Percentiles rank a stretch among this genome's conserved stretches.
phyloP scores from a whole-genome alignment of 2,329 filamentous ascomycete species.

The Metarhizium rileyi region DNA sequence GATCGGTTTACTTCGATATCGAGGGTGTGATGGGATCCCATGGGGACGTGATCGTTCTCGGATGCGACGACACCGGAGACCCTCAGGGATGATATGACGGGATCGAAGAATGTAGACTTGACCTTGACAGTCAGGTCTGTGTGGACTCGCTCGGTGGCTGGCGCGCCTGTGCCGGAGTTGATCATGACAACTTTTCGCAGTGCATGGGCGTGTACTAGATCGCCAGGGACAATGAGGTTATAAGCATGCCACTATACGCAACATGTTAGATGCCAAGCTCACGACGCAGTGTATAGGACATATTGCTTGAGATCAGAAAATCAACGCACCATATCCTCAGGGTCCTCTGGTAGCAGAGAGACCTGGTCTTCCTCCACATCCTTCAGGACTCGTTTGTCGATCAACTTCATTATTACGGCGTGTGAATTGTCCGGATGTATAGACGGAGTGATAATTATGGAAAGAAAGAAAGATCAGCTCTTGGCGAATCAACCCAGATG shows the following conservation, averaged over 20 bases:
- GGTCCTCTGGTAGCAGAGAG: constrained; percentile 33
- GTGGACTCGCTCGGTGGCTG: constrained; percentile 41
- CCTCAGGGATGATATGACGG: constrained; percentile 42
- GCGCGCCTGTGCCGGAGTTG: constrained; percentile 39
- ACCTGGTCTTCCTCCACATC: constrained; percentile 31
- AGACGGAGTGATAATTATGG: no score
- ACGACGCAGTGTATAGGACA: not conserved
- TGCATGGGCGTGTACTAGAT: constrained; percentile 44
- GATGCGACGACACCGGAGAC: constrained; percentile 44
- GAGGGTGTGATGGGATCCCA: constrained; percentile 50
- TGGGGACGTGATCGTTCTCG: constrained; percentile 42
- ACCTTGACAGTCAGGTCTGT: constrained; percentile 48
- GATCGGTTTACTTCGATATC: constrained; percentile 82
- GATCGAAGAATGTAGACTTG: constrained; percentile 49
- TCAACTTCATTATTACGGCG: constrained; percentile 27
- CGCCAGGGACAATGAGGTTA: constrained; percentile 46
- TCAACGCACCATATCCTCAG: constrained; percentile 38
- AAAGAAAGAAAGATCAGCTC: not conserved
- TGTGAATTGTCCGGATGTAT: not conserved
- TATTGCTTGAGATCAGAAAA: not conserved
- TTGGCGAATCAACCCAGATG: not conserved
- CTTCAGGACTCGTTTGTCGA: constrained; percentile 26
- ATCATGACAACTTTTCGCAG: constrained; percentile 44
- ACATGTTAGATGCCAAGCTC: constrained; percentile 6
- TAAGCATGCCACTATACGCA: constrained; percentile 45